A percentile compares a stretch with the other conserved stretches of the same genome.
phyloP scores from a whole-genome alignment of 2,329 filamentous ascomycete species.

The Aspergillus sp. region DNA sequence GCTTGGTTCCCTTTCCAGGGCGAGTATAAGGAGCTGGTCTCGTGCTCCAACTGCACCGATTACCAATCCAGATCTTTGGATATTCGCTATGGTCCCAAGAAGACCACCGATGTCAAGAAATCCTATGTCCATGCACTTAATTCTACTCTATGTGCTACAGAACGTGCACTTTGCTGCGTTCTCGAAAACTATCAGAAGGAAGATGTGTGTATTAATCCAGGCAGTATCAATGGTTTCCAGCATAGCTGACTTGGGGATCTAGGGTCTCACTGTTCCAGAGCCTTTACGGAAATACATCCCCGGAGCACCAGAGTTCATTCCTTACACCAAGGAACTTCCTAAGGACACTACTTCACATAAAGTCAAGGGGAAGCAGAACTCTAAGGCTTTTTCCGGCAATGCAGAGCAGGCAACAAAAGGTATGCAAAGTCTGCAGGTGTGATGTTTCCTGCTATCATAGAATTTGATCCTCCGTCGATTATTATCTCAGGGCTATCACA shows the following conservation, averaged over 20 bases:
- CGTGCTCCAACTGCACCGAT: slow-evolving; percentile 95
- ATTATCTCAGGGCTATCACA: too few species aligned
- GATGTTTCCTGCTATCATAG: too few species aligned
- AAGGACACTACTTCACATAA: slow-evolving; percentile 63
- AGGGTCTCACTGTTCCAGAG: slow-evolving; percentile 73
- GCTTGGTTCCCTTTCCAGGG: slow-evolving; percentile 94
- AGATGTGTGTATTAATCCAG: slow-evolving; percentile 48
- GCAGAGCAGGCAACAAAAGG: slow-evolving; percentile 32
- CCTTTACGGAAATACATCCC: slow-evolving; percentile 83
- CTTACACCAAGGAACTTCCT: slow-evolving; percentile 75
- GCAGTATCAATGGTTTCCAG: not conserved
- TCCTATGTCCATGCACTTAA: slow-evolving; percentile 92
- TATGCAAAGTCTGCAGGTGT: slow-evolving; percentile 36
- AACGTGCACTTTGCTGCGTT: slow-evolving; percentile 85
- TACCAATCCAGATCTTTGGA: slow-evolving; percentile 93
- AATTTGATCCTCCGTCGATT: too few species aligned
- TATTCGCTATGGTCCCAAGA: slow-evolving; percentile 84
- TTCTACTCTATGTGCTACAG: slow-evolving; percentile 81
- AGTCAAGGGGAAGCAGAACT: slow-evolving; percentile 35
- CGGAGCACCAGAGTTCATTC: slow-evolving; percentile 79
- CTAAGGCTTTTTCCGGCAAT: slow-evolving; percentile 16
- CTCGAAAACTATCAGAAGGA: slow-evolving; percentile 95
- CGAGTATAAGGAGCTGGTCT: slow-evolving; percentile 97
- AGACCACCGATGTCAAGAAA: slow-evolving; percentile 75
- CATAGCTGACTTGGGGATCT: slow-evolving; percentile 12